Base-by-base conservation (phyloP, 1,284 basidiomycete genomes). In the Exobasidium cylindrosporum region DNA sequence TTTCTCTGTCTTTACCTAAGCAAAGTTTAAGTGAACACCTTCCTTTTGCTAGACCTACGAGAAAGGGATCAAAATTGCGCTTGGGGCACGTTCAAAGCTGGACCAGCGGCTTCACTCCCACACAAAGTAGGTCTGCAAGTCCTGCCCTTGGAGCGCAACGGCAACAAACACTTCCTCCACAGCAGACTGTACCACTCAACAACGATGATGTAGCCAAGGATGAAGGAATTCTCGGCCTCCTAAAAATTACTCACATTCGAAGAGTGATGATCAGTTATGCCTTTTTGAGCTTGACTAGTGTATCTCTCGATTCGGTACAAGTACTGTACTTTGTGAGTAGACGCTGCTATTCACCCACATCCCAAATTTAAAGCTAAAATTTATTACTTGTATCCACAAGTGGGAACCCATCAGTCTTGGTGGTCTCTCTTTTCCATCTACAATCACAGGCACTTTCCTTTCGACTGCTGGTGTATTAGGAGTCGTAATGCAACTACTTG, bases 401-500 rank as follows among this genome's bases (percentile, higher is more conserved):
- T 74, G 66, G 60, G 65, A 66, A 23, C 72, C 72, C 10, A 31
- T 67, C 35, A 3, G 29, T 0, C 53, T 72, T 3, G 72, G 72
- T 31, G 72, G 72, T 0, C 62, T 74, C 1, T 46, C 57, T 0
- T 70, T 71, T 52, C 46, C 57, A n/a, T 62, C 64, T 5, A 43
- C 58, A 17, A 32, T 65, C 17, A 74, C 70, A 5, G 72, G 72
- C 3, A 50, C 64, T 21, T 30, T 79, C 2, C 69, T 82, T 46
- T 65, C 68, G 35, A 63, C 71, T 57, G 70, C 72, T 23, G 78
- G 79, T 32, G 54, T 80, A 3, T 60, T 73, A 1, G 73, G 77
- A 5, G 74, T 76, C 10, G 31, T 69, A 0, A 66, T 72, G 28
- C 79, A 81, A 55, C 59, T 82, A 14, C 53, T 79, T 54, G 59